Base-by-base conservation (phyloP, 1,284 basidiomycete species). In the Marasmius fiardii region DNA sequence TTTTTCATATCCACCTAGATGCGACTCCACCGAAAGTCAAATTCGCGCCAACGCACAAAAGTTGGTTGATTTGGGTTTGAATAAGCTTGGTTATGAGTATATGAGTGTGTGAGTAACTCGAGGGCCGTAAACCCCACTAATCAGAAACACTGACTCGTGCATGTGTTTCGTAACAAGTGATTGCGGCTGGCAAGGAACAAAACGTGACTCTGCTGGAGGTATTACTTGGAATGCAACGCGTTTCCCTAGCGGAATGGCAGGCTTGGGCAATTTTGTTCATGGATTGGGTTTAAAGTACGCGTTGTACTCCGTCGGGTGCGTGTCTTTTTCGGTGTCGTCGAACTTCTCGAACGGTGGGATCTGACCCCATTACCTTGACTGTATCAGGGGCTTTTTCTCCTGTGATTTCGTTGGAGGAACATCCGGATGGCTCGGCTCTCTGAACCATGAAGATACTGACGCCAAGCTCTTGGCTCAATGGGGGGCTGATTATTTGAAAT, bases 401-500 rank as follows among this genome's bases (percentile, higher is more conserved):
- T 79, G 77, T 51, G 77, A 78, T 61, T 67, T 64, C 55, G 71
- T 73, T 33, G 74, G 74, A 21, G 77, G 77, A 14, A 74, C 69
- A 3, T 74, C 71, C 1, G 68, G 74, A 50, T 78, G 72, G 55
- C 58, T 79, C 11, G 77, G 77, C 41, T 76, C 73, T 43, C 64
- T 78, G 16, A 72, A 72, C n/a, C 65, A 73, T 57, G 77, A 79
- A 64, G 64, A 64, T 8, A 67, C 68, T 34, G 78, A 80, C 60
- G 77, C 78, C 18, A 65, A 63, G 24, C 69, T 67, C 6, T 80
- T 75, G 56, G 74, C 75, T 5, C 67, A 66, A 8, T 79, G 78
- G 78, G 77, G 77, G 43, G 76, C 74, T 23, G 78, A 79, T 61
- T 79, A 77, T 65, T 66, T 79, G 51, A 79, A 80, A 71, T 77